These are phyloP conservation scores for Ophiocordyceps sinensis DNA, from an alignment of 2,329 filamentous ascomycete genomes.

Conservation along the genomic window DNA sequence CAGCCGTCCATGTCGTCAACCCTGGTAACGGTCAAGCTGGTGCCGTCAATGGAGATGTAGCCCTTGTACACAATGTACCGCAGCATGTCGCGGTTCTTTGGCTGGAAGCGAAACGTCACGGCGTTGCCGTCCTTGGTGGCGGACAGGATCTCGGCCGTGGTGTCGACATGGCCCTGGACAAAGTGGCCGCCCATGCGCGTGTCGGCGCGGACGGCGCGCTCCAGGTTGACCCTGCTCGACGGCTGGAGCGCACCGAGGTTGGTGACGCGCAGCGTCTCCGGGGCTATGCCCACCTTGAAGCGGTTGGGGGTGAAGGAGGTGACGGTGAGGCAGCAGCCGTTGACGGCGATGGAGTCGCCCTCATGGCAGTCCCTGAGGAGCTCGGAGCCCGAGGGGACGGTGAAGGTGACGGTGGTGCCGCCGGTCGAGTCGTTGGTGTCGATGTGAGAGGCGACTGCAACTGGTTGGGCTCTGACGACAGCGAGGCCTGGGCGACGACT, in stretches of 20 bases:
- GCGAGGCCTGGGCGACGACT: slow-evolving; percentile 17
- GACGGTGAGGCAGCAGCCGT: slow-evolving; percentile 91
- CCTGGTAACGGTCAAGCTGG: slow-evolving; percentile 80
- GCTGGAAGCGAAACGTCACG: slow-evolving; percentile 69
- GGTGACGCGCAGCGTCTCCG: slow-evolving; percentile 89
- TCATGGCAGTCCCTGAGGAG: slow-evolving; percentile 74
- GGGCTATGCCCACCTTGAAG: slow-evolving; percentile 90
- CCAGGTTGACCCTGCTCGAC: slow-evolving; percentile 69
- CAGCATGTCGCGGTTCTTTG: slow-evolving; percentile 53
- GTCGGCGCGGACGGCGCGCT: slow-evolving; percentile 78
- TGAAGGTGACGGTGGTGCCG: slow-evolving; percentile 83
- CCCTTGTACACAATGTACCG: slow-evolving; percentile 93
- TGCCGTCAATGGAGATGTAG: slow-evolving; percentile 86
- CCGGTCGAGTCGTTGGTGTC: slow-evolving; percentile 68
- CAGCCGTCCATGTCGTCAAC: slow-evolving; percentile 69
- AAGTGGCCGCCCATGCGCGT: slow-evolving; percentile 98
- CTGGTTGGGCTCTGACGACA: slow-evolving; percentile 4
- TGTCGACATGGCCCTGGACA: slow-evolving; percentile 95
- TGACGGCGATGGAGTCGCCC: slow-evolving; percentile 89
- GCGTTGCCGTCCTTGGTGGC: slow-evolving; percentile 78
- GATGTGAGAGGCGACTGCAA: slow-evolving; percentile 68
- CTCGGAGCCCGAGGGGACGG: slow-evolving; percentile 46
- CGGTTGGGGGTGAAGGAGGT: slow-evolving; percentile 36
- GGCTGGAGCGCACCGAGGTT: slow-evolving; percentile 67
- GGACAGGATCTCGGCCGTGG: slow-evolving; percentile 59